Base-by-base conservation (phyloP, 139 green algal species). In the Micractinium conductrix region DNA sequence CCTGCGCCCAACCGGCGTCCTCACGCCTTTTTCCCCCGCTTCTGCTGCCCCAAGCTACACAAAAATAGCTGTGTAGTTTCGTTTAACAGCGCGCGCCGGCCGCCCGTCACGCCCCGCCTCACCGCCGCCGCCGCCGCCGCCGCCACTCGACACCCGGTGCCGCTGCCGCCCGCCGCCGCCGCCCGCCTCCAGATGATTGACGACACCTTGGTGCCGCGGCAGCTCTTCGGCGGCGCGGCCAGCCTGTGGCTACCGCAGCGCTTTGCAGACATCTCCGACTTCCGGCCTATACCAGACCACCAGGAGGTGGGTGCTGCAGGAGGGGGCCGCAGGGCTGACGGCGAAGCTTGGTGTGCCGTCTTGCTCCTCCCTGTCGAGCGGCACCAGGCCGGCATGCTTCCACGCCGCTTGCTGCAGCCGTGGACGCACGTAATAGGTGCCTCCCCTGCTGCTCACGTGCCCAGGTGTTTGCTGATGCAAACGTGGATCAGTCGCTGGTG, bases 401-500 rank as follows among this genome's bases (percentile, higher is more conserved):
- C 53, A 19, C 10, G 2, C 10, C 8, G 53, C 53, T 62, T 62
- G 53, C 53, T 62, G 53, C 53, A 62, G 53, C 26, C 2, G 53
- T 62, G 2, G 10, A 16, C n/a, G n/a, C 2, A 22, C 6, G 6
- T 62, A 30, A 62, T 24, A 16, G 19, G 48, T 62, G 7, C 53
- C 8, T 28, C 26, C 19, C 53, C 5, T 30, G 26, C 8, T 21
- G 5, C 5, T 62, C 19, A 14, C 62, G 44, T 76, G 70, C 53
- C 28, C 86, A 92, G 88, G 89, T 94, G 35, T 95, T 91, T 84
- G 84, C 90, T 12, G 93, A 96, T 65, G 90, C 44, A 22, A 79
- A 53, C 28, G 80, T 65, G 2, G 93, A 96, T 78, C 92, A 95
- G 60, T 96, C 93, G 10, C 44, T 96, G 33, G 72, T 96, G 1